Percentiles rank a stretch among this genome's conserved stretches.
phyloP scores from a whole-genome alignment of 1,139 yeast species.

The Saccharomyces hybrid region DNA sequence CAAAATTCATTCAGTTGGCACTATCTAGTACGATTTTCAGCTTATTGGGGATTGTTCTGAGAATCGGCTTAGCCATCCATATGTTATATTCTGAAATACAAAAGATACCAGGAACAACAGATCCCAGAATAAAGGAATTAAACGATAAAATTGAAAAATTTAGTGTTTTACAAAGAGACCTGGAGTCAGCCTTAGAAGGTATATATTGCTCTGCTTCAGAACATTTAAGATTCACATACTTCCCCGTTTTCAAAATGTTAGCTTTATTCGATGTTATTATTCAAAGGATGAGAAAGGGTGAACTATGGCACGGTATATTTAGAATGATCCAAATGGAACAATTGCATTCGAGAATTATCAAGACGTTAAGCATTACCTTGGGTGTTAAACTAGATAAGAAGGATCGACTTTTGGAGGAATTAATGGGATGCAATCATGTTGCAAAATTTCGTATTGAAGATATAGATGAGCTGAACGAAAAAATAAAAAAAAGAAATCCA shows the following conservation, averaged over 20 bases:
- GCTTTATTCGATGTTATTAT: constrained; percentile 28
- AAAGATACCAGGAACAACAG: neutral
- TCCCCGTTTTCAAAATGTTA: constrained; percentile 29
- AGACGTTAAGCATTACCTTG: constrained; percentile 17
- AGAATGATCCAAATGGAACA: constrained; percentile 12
- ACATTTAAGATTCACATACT: constrained; percentile 27
- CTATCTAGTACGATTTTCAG: constrained; percentile 24
- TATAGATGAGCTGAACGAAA: neutral
- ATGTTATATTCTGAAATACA: constrained; percentile 14
- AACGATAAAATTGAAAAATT: constrained; percentile 18
- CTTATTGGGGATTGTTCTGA: constrained; percentile 21
- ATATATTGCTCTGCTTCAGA: constrained; percentile 22
- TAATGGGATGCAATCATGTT: constrained; percentile 14
- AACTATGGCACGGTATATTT: constrained; percentile 21
- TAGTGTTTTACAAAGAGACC: constrained; percentile 11
- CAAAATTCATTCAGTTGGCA: constrained; percentile 26
- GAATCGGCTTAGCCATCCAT: constrained; percentile 22
- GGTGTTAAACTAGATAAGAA: constrained; percentile 14
- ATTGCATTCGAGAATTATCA: constrained; percentile 12
- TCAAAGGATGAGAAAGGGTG: constrained; percentile 22
- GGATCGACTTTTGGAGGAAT: constrained; percentile 11
- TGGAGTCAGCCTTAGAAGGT: constrained; percentile 19
- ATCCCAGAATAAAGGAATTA: constrained; percentile 8
- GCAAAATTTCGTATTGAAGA: constrained; percentile 5
- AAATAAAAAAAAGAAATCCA: neutral